Base-by-base conservation (phyloP, 2,329 filamentous ascomycete genomes). In the Chrysoporthe cubensis region DNA sequence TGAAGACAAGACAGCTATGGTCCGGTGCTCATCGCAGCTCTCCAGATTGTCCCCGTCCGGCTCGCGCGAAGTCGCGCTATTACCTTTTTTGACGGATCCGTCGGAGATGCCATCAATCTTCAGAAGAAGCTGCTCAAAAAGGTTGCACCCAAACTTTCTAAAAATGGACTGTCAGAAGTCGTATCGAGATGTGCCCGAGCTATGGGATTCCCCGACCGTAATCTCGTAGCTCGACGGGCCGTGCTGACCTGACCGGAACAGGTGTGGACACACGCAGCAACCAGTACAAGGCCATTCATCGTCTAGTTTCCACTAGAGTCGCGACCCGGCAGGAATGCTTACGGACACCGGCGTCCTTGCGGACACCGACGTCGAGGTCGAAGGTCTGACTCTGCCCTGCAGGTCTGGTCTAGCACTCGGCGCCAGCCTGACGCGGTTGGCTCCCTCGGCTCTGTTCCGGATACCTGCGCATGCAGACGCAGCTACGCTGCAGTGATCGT, bases 71-170 rank as follows among this genome's bases (percentile, higher is more conserved):
- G 43, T 48, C 43, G 34, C 16, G 59, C 46, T 13, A 4, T 37
- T 21, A n/a, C 37, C 44, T 26, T 44, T 26, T 26, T 26, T 26
- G 26, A 26, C 57, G 34, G 40, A 56, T 40, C 34, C 52, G 26
- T 26, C 64, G 64, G 57, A 61, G 3, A 66, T 66, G 57, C 56
- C 57, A 46, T 42, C 46, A 44, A 26, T 50, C 44, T n/a, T 40
- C 37, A 26, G 3, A 21, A 32, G 2, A 54, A 21, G 16, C 16
- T 59, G 34, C 26, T 18, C 40, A n/a, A 26, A n/a, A 26, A 26
- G n/a, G 37, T 59, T n/a, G 18, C 40, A 43, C 11, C 13, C 40
- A 14, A 16, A 46, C 32, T n/a, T 52, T 21, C 21, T 32, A 18
- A 6, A 5, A n/a, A 3, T 6, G 9, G 32, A 0, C n/a, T 32